Evolutionary conservation across 192 early-diverging fungal genomes (phyloP).

Genomic region (Spizellomyces sp.): DNA sequence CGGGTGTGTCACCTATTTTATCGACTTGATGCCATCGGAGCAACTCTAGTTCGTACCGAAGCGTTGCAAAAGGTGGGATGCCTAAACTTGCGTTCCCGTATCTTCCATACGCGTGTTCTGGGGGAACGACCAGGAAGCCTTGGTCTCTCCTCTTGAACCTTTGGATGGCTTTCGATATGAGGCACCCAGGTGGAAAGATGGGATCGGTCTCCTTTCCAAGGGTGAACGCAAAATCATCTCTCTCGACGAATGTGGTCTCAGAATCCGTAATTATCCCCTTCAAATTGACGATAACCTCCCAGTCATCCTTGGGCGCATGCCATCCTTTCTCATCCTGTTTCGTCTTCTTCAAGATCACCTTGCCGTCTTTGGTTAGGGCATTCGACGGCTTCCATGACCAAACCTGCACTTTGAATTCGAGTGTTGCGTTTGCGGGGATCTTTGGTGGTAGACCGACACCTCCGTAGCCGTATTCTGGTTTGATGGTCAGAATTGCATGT

Average conservation of each 20-base stretch:
- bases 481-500: slow-evolving; percentile 59
- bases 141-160: slow-evolving; percentile 28
- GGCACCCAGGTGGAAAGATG: not conserved
- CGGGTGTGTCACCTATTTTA: not conserved
- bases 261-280: not conserved
- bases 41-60: slow-evolving; percentile 15
- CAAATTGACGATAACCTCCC: slow-evolving; percentile 22
- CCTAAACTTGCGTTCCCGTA: not conserved
- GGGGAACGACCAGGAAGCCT: slow-evolving; percentile 6
- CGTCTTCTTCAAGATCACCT: slow-evolving; percentile 20
- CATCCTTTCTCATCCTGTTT: slow-evolving; percentile 14
- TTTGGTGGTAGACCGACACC: slow-evolving; percentile 52
- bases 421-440: slow-evolving; percentile 62
- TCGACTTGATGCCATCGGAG: slow-evolving; percentile 18
- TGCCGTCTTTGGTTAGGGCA: slow-evolving; percentile 14
- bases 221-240: not conserved
- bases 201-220: not conserved
- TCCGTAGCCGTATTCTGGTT: slow-evolving; percentile 65
- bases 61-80: not conserved
- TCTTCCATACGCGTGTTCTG: not conserved
- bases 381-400: slow-evolving; percentile 8
- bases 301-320: slow-evolving; percentile 25
- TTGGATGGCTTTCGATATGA: slow-evolving; percentile 15
- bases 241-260: not conserved
- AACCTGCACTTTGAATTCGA: slow-evolving; percentile 64